phyloP scores from a whole-genome alignment of 2,329 filamentous ascomycete species.

The Fusarium circinatum region DNA sequence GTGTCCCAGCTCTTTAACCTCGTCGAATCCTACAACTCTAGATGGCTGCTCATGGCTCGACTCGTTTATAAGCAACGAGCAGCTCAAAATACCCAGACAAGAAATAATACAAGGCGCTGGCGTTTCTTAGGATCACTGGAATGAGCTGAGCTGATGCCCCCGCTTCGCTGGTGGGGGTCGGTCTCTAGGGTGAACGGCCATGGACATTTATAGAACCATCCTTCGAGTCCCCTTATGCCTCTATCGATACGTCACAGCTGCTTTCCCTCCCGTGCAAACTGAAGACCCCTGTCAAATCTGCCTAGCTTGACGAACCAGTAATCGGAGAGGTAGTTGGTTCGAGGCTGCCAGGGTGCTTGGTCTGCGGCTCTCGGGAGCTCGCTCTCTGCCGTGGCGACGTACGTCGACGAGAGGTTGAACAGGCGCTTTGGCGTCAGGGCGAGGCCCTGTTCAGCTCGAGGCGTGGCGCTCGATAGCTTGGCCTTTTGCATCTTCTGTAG shows the following conservation, averaged over 20 bases:
- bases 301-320: not conserved
- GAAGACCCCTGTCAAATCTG: not conserved
- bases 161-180: too few species aligned
- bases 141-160: too few species aligned
- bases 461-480: not conserved
- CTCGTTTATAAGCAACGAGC: too few species aligned
- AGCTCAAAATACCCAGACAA: too few species aligned
- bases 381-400: not conserved
- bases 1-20: too few species aligned
- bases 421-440: not conserved
- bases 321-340: not conserved
- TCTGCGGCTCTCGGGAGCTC: not conserved
- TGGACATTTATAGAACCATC: too few species aligned
- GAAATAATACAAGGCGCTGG: too few species aligned
- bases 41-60: too few species aligned
- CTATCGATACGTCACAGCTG: not conserved
- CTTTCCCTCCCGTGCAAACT: not conserved
- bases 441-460: not conserved
- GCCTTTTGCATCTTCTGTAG: not conserved
- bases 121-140: too few species aligned
- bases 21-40: too few species aligned
- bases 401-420: not conserved
- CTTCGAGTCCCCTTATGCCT: not conserved
- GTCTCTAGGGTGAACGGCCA: too few species aligned
- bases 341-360: not conserved